Conservation (phyloP, 441 rosid species). For the Populus hybrid region DNA sequence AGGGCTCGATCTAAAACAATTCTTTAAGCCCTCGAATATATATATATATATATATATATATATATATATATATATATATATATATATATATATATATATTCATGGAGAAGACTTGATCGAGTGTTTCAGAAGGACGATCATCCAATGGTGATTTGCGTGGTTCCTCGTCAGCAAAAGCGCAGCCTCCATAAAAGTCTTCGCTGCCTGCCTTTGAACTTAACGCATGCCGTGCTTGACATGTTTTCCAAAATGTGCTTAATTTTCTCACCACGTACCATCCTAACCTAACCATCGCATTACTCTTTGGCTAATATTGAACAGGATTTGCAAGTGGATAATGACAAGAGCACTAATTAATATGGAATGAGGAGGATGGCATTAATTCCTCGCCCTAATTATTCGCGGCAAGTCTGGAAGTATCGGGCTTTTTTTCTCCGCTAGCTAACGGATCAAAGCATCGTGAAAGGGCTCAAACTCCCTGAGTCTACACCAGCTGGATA, state of each 20-base stretch:
- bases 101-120: not conserved
- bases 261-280: not conserved
- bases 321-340: not conserved
- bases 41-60: too few relatives aligned
- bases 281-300: not conserved
- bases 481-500: not conserved
- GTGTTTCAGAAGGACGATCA: not conserved
- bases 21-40: too few relatives aligned
- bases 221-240: constrained; percentile 22
- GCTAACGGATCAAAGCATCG: too few relatives aligned
- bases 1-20: too few relatives aligned
- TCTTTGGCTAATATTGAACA: not conserved
- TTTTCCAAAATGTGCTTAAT: too few relatives aligned
- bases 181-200: not conserved
- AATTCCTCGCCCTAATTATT: not conserved
- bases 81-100: too few relatives aligned
- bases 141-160: not conserved
- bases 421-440: not conserved
- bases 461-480: too few relatives aligned
- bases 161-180: constrained; percentile 10
- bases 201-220: constrained; percentile 1
- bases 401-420: not conserved
- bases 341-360: not conserved
- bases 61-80: too few relatives aligned
- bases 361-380: not conserved